Percentiles rank a stretch among this genome's conserved stretches.
Evolutionary conservation across 2,329 filamentous ascomycete species (phyloP).

Genomic region (Pseudovirgaria hyperparasitica): DNA sequence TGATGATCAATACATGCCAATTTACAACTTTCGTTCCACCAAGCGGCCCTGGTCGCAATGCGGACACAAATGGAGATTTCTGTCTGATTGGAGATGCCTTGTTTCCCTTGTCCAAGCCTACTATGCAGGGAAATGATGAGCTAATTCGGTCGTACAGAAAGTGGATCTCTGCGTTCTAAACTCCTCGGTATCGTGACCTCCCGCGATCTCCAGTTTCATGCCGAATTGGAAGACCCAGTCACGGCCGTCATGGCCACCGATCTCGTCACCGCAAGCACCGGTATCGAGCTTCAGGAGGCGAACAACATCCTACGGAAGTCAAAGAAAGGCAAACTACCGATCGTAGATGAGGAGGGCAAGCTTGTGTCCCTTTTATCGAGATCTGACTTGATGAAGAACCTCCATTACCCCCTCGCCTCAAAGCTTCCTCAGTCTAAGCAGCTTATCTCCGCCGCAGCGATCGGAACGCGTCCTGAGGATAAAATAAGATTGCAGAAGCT

Average conservation of each 20-base stretch:
- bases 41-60: conserved; percentile 81
- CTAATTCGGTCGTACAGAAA: conserved; percentile 45
- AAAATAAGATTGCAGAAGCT: conserved; percentile 75
- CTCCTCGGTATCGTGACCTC: conserved; percentile 96
- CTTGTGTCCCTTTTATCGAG: conserved; percentile 39
- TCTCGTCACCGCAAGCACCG: conserved; percentile 73
- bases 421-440: conserved; percentile 97
- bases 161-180: conserved; percentile 86
- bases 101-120: conserved; percentile 4
- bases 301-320: conserved; percentile 89
- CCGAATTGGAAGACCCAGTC: conserved; percentile 57
- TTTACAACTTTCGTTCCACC: conserved; percentile 99
- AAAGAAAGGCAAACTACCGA: conserved; percentile 97
- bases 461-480: conserved; percentile 90
- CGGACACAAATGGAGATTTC: conserved; percentile 48
- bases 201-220: conserved; percentile 95
- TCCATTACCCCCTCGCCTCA: conserved; percentile 90
- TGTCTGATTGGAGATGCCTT: conserved; percentile 39
- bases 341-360: conserved; percentile 73
- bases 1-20: conserved; percentile 58
- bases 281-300: conserved; percentile 74
- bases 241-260: conserved; percentile 92
- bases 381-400: conserved; percentile 96
- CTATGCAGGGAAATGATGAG: conserved; percentile 28
- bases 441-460: conserved; percentile 86